Evolutionary conservation across 139 green algal genomes (phyloP), one percentile per base, ranked within the genome.

Genomic region (Tetradesmus lagerheimii): DNA sequence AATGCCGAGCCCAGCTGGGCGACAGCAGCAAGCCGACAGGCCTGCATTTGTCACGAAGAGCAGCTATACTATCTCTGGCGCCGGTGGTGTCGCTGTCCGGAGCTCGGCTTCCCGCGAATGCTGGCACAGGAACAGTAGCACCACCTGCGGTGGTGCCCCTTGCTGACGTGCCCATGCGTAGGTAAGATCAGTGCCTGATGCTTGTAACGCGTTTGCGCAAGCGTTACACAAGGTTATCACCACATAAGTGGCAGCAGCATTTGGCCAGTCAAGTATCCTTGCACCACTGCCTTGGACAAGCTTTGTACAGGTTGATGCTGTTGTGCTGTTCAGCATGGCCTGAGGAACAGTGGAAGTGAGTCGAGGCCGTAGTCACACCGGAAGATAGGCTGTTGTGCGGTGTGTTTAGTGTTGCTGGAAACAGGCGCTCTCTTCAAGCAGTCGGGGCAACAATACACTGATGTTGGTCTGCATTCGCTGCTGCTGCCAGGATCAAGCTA

Each of bases 101-200:
- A 39, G n/a, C n/a, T 38, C n/a, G 67, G n/a, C n/a, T 38, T 18
- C 67, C 67, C 1, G 67, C 67, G 20, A 9, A 38, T 38, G 67
- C 67, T 23, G 18, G 67, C 9, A 41, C 67, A 39, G n/a, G 31
- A 6, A 78, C n/a, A 78, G 67, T 78, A 2, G 31, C 67, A 12
- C 57, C 57, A 11, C 20, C 57, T 31, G 57, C 20, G 57, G 50
- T 80, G 23, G 64, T 80, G 34, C 74, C 86, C 14, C 75, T 90
- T 18, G 86, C 86, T 57, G 86, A 90, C 34, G 64, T 90, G n/a
- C 86, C 86, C 8, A 90, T 90, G 86, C 39, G 71, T 14, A 80
- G 85, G 67, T 83, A 16, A 31, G 80, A 50, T n/a, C n/a, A n/a
- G n/a, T n/a, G n/a, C n/a, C n/a, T n/a, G n/a, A n/a, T n/a, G n/a